Evolutionary conservation across 2,329 filamentous ascomycete species (phyloP).

Genomic region (Arthrinium phaeospermum): DNA sequence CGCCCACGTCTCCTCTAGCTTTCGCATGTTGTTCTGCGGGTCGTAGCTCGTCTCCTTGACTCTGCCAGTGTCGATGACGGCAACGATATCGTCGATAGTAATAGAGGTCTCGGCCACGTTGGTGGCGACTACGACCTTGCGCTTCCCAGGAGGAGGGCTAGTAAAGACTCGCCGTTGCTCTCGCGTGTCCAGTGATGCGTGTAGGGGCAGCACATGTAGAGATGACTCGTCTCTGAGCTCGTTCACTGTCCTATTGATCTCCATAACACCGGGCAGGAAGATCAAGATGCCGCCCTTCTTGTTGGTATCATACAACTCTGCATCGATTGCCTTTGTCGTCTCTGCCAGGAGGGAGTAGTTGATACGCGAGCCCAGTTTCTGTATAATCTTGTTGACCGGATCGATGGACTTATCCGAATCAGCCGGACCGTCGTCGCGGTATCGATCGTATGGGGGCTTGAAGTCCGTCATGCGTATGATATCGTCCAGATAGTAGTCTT

Average conservation of each 20-base stretch:
- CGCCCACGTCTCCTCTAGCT: constrained; percentile 93
- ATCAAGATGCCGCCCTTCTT: constrained; percentile 90
- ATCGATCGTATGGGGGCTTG: constrained; percentile 41
- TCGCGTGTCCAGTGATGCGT: constrained; percentile 86
- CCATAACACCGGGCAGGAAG: constrained; percentile 88
- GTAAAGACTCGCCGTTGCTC: constrained; percentile 90
- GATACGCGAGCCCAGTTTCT: constrained; percentile 79
- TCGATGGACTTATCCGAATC: constrained; percentile 55
- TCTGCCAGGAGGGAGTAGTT: constrained; percentile 88
- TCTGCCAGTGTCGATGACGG: constrained; percentile 91
- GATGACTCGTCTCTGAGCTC: constrained; percentile 65
- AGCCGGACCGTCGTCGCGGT: constrained; percentile 47
- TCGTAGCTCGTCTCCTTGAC: constrained; percentile 98
- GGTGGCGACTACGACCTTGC: constrained; percentile 92
- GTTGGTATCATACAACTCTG: constrained; percentile 66
- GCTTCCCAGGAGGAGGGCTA: constrained; percentile 74
- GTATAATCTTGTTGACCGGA: constrained; percentile 72
- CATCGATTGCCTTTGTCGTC: constrained; percentile 82
- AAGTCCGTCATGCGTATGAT: constrained; percentile 82
- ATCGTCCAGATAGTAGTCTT: constrained; percentile 90
- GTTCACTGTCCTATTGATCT: constrained; percentile 83
- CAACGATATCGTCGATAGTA: constrained; percentile 96
- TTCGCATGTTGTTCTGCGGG: constrained; percentile 89
- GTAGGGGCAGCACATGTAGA: constrained; percentile 83
- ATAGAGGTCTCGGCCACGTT: constrained; percentile 99